phyloP scores from a whole-genome alignment of 1,139 yeast genomes.

The Lodderomyces parapsilosis region DNA sequence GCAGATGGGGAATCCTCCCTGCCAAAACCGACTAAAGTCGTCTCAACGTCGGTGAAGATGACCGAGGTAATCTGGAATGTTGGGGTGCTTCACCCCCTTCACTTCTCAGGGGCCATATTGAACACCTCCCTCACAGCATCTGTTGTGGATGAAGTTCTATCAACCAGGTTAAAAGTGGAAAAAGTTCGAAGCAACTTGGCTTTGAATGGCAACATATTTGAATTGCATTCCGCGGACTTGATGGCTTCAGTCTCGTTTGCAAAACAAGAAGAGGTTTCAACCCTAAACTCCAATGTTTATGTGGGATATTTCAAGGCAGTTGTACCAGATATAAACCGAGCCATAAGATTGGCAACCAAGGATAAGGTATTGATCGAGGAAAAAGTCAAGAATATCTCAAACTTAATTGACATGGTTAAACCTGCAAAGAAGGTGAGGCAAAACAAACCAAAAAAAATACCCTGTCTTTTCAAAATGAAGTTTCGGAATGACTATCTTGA shows the following conservation, averaged over 20 bases:
- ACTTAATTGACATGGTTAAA: neutral
- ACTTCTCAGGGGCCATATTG: constrained; percentile 8
- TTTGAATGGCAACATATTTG: constrained; percentile 17
- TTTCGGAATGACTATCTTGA: constrained; percentile 38
- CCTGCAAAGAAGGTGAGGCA: neutral
- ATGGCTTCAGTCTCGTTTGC: constrained; percentile 15
- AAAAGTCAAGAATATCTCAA: neutral
- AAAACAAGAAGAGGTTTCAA: constrained; percentile 15
- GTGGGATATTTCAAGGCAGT: constrained; percentile 35
- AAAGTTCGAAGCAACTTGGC: constrained; percentile 9
- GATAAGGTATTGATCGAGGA: constrained; percentile 14
- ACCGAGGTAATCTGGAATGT: constrained; percentile 23
- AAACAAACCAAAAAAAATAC: neutral
- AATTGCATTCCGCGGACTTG: constrained; percentile 33
- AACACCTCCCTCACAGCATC: constrained; percentile 4
- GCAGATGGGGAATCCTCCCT: neutral
- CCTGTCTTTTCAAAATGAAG: constrained; percentile 25
- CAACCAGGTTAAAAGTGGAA: constrained; percentile 3
- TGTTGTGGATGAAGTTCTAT: neutral
- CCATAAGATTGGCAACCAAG: constrained; percentile 20
- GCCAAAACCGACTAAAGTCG: neutral
- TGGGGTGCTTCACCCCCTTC: constrained; percentile 20
- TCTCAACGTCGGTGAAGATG: constrained; percentile 20
- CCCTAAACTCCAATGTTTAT: constrained; percentile 21
- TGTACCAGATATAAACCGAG: constrained; percentile 27